Evolutionary conservation across 176 grass and related monocot species (phyloP), one percentile per base, ranked within the genome.

Genomic region (Otatea glauca): DNA sequence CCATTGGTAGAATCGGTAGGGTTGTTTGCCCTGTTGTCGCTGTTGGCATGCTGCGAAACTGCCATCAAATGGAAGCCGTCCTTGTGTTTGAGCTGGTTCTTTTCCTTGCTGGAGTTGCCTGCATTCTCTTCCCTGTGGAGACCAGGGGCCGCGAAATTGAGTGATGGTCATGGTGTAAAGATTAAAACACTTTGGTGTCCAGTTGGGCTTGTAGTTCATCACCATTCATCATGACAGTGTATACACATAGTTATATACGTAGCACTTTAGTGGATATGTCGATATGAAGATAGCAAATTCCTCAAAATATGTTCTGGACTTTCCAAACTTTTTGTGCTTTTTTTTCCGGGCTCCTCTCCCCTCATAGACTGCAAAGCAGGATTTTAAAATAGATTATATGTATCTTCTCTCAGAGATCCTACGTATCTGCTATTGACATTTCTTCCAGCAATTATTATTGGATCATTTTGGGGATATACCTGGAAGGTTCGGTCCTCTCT

Each of bases 1-100:
- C 92, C 49, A 76, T 97, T 2, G 92, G 94, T 13, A 94, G 89
- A 81, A 71, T 94, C 14, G 94, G 94, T 21, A 92, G 92, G 16
- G 32, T 91, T 32, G 58, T 97, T 62, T 92, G 94, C 78, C 94
- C 92, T 15, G 61, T 97, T 7, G 87, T 91, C 7, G 92, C 90
- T 0, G 86, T 97, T 0, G 73, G 44, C 29, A 55, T 97, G 84
- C 74, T 97, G 21, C 55, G 91, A 25, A 89, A 68, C 47, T 97
- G 94, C 85, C 88, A 78, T 62, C 92, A 92, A 49, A 94, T 85
- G 76, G 70, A 85, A 89, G 90, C 92, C 6, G 51, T 94, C 56
- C n/a, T 88, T 66, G 73, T 97, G 24, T 94, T 94, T 47, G 88
- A 94, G 72, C 47, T 91, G 23, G 84, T 94, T 24, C 21, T 92